These are phyloP conservation scores for Suhomyces atakaporum DNA, from an alignment of 1,139 yeast species.

Conservation along the genomic window DNA sequence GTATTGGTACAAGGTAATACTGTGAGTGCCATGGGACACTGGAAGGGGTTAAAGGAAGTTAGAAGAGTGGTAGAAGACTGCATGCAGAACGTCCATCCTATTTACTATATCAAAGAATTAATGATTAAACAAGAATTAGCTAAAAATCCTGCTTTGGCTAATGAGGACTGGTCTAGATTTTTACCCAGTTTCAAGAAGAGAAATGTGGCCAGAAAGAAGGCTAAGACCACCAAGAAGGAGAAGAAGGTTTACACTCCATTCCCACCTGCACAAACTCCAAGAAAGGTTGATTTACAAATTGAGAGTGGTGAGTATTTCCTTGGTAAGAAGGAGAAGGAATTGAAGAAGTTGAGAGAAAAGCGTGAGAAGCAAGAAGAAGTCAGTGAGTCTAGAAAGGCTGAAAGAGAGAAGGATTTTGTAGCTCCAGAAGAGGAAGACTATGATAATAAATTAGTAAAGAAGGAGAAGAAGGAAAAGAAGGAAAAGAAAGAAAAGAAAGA, in stretches of 20 bases:
- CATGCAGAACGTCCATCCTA: conserved; percentile 95
- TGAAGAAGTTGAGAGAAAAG: conserved; percentile 73
- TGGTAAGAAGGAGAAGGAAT: conserved; percentile 78
- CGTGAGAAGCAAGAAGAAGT: conserved; percentile 75
- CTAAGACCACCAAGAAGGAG: conserved; percentile 61
- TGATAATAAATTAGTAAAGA: conserved; percentile 20
- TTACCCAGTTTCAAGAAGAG: conserved; percentile 96
- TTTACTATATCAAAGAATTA: conserved; percentile 92
- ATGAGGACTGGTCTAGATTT: conserved; percentile 97
- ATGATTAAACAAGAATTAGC: conserved; percentile 97
- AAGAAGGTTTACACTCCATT: conserved; percentile 96
- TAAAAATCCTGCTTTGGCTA: conserved; percentile 90
- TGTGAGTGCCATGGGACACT: conserved; percentile 97
- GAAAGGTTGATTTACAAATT: conserved; percentile 95
- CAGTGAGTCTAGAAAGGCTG: conserved; percentile 64
- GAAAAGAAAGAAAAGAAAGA: conserved; percentile 18
- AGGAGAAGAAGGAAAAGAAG: conserved; percentile 32
- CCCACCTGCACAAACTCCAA: conserved; percentile 97
- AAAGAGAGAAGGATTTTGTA: conserved; percentile 73
- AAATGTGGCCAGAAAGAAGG: conserved; percentile 91
- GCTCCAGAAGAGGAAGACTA: conserved; percentile 58
- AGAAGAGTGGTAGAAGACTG: conserved; percentile 97
- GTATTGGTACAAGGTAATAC: conserved; percentile 97
- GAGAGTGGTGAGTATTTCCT: conserved; percentile 98
- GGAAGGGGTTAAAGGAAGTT: conserved; percentile 86